A percentile compares a stretch with the other conserved stretches of the same genome.
These are phyloP conservation scores for Candida glucosophila DNA, from an alignment of 1,139 yeast species.

Conservation along the genomic window DNA sequence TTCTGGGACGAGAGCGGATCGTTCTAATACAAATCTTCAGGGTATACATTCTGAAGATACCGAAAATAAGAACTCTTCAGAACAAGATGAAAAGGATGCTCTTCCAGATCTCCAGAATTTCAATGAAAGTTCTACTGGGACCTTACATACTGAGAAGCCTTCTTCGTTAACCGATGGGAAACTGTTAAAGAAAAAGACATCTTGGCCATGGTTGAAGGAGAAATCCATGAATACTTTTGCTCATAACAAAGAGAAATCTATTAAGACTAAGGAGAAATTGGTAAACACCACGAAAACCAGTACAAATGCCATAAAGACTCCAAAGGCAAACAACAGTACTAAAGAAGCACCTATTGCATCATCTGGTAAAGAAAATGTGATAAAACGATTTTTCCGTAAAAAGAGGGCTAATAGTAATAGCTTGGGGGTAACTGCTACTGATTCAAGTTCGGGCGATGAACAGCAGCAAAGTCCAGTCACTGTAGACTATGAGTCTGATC, in stretches of 20 bases:
- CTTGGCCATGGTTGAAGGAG: slow-evolving; percentile 36
- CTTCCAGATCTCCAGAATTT: not conserved
- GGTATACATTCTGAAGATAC: not conserved
- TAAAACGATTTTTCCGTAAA: slow-evolving; percentile 37
- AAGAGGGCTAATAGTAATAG: slow-evolving; percentile 17
- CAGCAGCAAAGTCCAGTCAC: slow-evolving; percentile 7
- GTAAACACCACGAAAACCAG: slow-evolving; percentile 5
- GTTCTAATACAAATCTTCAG: not conserved
- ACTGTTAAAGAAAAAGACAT: slow-evolving; percentile 24
- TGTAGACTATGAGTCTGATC: slow-evolving; percentile 24
- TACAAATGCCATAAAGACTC: no score
- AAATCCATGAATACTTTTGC: slow-evolving; percentile 24
- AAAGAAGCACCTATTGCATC: no score
- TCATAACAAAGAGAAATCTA: slow-evolving; percentile 12
- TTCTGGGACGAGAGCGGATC: no score
- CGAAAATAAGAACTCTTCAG: no score
- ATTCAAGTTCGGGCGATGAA: slow-evolving; percentile 1
- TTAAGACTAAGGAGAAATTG: slow-evolving; percentile 13
- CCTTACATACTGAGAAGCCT: not conserved
- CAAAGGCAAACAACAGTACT: no score
- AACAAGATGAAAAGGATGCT: not conserved
- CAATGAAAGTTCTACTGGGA: not conserved
- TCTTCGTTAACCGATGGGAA: slow-evolving; percentile 1
- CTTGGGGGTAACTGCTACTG: slow-evolving; percentile 1
- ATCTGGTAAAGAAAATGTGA: slow-evolving; percentile 38